phyloP scores from a whole-genome alignment of 257 asterid genomes.

The Datura wrightii region DNA sequence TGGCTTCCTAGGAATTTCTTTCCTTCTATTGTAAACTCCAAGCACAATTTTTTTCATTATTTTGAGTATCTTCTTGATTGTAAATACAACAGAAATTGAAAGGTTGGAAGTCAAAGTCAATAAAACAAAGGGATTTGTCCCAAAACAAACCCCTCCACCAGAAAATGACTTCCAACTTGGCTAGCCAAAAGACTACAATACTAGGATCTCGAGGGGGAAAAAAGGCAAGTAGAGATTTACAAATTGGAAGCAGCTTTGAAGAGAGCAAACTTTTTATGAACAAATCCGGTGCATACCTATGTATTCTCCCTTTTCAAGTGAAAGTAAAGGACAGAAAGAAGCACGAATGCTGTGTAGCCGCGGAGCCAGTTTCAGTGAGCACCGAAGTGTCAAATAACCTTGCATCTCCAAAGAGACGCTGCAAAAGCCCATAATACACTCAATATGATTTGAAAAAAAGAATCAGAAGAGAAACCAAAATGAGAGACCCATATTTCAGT shows the following conservation, averaged over 20 bases:
- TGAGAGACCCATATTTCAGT: constrained; percentile 14
- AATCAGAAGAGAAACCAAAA: constrained; percentile 24
- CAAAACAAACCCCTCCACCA: constrained; percentile 20
- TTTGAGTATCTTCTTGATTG: background rate
- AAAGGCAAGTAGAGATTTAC: background rate
- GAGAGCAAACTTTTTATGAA: background rate
- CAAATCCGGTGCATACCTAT: constrained; percentile 57
- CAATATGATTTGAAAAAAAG: constrained; percentile 29
- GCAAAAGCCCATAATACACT: constrained; percentile 35
- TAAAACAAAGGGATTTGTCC: background rate
- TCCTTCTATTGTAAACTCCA: background rate
- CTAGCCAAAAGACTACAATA: constrained; percentile 15
- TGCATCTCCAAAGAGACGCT: constrained; percentile 86
- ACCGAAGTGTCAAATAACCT: constrained; percentile 89
- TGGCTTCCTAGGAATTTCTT: background rate
- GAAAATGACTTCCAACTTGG: background rate
- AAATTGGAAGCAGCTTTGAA: background rate
- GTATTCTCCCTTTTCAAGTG: constrained; percentile 97
- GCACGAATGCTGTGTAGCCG: constrained; percentile 90
- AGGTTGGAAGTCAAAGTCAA: background rate
- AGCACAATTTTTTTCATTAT: background rate
- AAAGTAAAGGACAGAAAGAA: constrained; percentile 96
- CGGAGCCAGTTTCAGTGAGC: constrained; percentile 84
- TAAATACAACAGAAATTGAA: background rate
- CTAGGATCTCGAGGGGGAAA: background rate